Evolutionary conservation across 495 filamentous ascomycete species (phyloP), one percentile per base, ranked within the genome.

Genomic region (Hyaloscypha hepaticicola): DNA sequence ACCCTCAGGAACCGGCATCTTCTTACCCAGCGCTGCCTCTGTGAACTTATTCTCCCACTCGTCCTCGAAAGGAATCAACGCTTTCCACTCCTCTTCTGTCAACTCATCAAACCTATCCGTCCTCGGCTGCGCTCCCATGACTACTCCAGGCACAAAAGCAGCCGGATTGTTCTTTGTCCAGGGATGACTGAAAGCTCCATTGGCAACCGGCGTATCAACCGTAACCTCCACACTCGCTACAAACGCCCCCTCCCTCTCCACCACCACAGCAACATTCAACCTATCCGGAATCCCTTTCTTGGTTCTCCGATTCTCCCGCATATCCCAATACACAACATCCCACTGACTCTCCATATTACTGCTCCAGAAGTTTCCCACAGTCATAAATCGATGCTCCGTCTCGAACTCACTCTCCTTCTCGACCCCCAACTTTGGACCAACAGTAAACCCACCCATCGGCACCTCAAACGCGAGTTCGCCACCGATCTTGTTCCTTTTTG

Each of bases 301-400:
- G n/a, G n/a, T n/a, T n/a, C n/a, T n/a, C n/a, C n/a, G 31, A 21
- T 59, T 59, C 31, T 59, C 56, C 56, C 31, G 26, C 4, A 59
- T 33, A 14, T 59, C 56, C 56, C 56, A 59, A 26, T 59, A 59
- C 22, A 59, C 56, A 21, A 59, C 25, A 59, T 59, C 56, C 56
- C 56, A 59, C 4, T 45, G 2, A 1, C n/a, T 21, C 14, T 14
- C 56, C 26, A 38, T 28, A 14, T 45, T 59, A 14, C 26, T 33
- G 29, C 29, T 38, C 56, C 56, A 59, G 29, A 33, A 59, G 5
- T 59, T 59, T 3, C 56, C 56, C 1, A 59, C 24, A 1, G n/a
- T 16, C 24, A 22, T 9, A 45, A n/a, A 59, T 6, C 56, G 28
- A 24, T 59, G 56, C 45, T 59, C 56, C 24, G 38, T 59, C 56